Percentiles rank a stretch among this genome's conserved stretches.
Conservation (phyloP, 352 stramenopile species). For the Phytophthora fragariaefolia region DNA sequence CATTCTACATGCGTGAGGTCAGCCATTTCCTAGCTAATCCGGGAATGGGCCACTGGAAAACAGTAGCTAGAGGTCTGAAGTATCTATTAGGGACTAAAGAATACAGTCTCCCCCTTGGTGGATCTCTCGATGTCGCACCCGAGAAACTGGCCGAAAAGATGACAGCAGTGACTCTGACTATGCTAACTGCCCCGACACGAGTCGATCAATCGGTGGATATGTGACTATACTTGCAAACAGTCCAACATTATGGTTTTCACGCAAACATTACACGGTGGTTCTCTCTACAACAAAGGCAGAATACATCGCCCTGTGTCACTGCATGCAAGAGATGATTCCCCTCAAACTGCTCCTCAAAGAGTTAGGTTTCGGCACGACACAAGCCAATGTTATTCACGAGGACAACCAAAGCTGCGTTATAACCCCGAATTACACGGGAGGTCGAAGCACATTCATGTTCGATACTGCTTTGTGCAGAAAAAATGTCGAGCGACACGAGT, state of each 20-base stretch:
- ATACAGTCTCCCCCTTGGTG: constrained; percentile 15
- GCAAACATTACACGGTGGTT: constrained; percentile 18
- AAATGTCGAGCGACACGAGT: constrained; percentile 34
- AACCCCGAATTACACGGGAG: constrained; percentile 37
- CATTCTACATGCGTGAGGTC: constrained; percentile 27
- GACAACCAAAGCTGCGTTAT: constrained; percentile 45
- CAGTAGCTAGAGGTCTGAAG: constrained; percentile 16
- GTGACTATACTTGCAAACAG: constrained; percentile 6
- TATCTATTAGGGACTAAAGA: constrained; percentile 21
- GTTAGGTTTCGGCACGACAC: constrained; percentile 1
- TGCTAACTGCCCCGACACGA: constrained; percentile 13
- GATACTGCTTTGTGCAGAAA: constrained; percentile 47
- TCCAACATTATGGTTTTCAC: constrained; percentile 13
- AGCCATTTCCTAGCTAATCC: constrained; percentile 30
- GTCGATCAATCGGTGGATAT: neutral
- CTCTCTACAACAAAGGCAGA: constrained; percentile 3
- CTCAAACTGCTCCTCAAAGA: constrained; percentile 9
- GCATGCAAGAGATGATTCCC: constrained; percentile 12
- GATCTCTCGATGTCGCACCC: neutral
- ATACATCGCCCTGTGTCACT: constrained; percentile 9
- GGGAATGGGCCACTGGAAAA: constrained; percentile 27
- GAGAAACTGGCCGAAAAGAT: constrained; percentile 10
- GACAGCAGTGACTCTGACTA: constrained; percentile 16
- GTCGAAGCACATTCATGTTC: constrained; percentile 43
- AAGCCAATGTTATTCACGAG: constrained; percentile 28